phyloP scores from a whole-genome alignment of 2,329 filamentous ascomycete genomes.

The Neobulgaria alba region DNA sequence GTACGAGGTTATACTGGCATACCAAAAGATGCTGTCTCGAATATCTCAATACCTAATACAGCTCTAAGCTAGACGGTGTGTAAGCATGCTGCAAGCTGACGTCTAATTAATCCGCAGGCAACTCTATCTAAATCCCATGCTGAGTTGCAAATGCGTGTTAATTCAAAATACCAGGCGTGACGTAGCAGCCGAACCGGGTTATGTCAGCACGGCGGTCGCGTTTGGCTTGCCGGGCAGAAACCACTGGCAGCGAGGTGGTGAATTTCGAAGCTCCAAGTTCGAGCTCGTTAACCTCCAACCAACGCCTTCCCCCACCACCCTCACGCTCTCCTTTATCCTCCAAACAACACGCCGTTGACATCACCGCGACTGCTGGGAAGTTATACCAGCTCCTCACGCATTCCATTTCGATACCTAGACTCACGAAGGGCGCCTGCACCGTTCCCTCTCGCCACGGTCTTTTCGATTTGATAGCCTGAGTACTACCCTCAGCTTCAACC shows the following conservation, averaged over 20 bases:
- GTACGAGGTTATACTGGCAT: too few relatives aligned
- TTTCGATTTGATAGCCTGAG: conserved; percentile 15
- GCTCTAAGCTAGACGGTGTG: too few relatives aligned
- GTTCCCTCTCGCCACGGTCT: conserved; percentile 25
- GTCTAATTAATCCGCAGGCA: too few relatives aligned
- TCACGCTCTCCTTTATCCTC: conserved; percentile 3
- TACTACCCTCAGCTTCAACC: conserved; percentile 1
- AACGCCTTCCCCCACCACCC: conserved; percentile 7
- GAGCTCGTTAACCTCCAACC: conserved; percentile 8
- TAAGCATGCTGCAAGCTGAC: too few relatives aligned
- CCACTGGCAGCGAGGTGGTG: neutral
- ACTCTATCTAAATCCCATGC: too few relatives aligned
- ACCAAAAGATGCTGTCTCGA: too few relatives aligned
- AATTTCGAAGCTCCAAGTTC: conserved; percentile 4
- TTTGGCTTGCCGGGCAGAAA: too few relatives aligned
- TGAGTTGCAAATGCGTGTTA: too few relatives aligned
- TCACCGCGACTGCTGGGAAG: conserved; percentile 15
- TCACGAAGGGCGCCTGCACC: conserved; percentile 30
- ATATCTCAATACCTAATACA: too few relatives aligned
- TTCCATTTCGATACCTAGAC: conserved; percentile 17
- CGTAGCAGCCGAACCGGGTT: too few relatives aligned
- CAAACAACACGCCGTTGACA: conserved; percentile 7
- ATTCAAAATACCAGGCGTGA: too few relatives aligned
- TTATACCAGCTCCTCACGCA: conserved; percentile 11
- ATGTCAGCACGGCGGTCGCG: too few relatives aligned